Base-by-base conservation (phyloP, 768 basidiomycete genomes). In the Coprinopsis sp. region DNA sequence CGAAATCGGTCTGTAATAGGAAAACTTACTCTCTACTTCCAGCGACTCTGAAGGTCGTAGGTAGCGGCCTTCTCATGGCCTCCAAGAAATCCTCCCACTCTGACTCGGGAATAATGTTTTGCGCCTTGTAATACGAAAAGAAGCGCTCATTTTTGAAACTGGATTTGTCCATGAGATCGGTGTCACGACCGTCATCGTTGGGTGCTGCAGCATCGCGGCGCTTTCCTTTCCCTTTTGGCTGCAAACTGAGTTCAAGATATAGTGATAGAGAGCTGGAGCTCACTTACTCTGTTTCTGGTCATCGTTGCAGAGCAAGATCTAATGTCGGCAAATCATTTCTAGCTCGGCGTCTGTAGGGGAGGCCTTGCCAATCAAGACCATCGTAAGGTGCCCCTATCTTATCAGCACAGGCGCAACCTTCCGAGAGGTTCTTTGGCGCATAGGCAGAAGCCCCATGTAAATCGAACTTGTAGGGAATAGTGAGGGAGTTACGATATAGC, bases 11-110 rank as follows among this genome's bases (percentile, higher is more conserved):
- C 27, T 6, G 24, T 42, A 30, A n/a, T n/a, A n/a, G 33, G 27
- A 29, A 51, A 33, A 67, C 70, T 52, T 61, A 94, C 94, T 87
- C 78, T 62, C 91, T 74, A 53, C 84, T 91, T 0, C 92, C 91
- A 0, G 92, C 84, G 14, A 99, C 83, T 31, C 96, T 77, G 64
- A 99, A 99, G 0, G 94, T 96, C 1, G 91, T 95, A 3, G 96
- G 96, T 31, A 98, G 69, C 29, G 89, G 87, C 22, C 70, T 70
- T 33, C 78, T 75, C 47, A 95, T 62, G 1, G 77, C 63, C 4
- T 78, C 73, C 53, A 92, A 64, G 49, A 97, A 87, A 1, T 53
- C 38, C 0, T 81, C 74, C 90, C 91, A 98, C 62, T 98, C 90
- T 21, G 12, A 23, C 2, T 79, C 77, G 0, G 81, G 68, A 3